Base-by-base conservation (phyloP, 192 early-diverging fungal species). In the Fimicolochytrium jonesii region DNA sequence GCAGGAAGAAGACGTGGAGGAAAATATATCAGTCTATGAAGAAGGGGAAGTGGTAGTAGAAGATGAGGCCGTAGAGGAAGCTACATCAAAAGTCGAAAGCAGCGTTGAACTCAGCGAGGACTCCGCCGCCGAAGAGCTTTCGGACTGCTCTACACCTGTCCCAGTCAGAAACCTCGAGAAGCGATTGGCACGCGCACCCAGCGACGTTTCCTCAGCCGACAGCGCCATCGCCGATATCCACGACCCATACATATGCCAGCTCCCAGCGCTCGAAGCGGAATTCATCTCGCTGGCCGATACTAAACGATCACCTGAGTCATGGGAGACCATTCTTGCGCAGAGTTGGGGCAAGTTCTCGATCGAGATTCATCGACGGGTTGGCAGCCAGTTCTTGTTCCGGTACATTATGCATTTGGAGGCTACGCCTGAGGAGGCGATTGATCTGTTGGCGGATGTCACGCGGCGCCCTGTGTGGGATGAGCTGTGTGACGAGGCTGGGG, bases 391-490 rank as follows among this genome's bases (percentile, higher is more conserved):
- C 63, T 77, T 61, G 36, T 77, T 74, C 54, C 44, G 69, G 34
- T 66, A 75, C 36, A 53, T 73, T 26, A 67, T 70, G 53, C 53
- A 69, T 20, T 33, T 77, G 51, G 66, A 75, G 61, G 64, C 50
- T 4, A 72, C 70, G 6, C 63, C 71, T 7, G 77, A 78, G 51
- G 66, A 69, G 35, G 68, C 70, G 32, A 75, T 78, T 65, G 73
- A 78, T 53, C 29, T 72, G 7, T 58, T 78, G 43, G 53, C 58
- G 18, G 70, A 75, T 30, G 63, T 75, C 30, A 30, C 35, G 2
- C 25, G 23, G 22, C 60, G 77, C 31, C 48, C 53, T 4, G 44
- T 18, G 2, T 78, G 77, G 77, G 77, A 78, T 52, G 77, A 78
- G 49, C 35, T 75, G 36, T 68, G 65, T 25, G 58, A 74, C 35